These are phyloP conservation scores for Paracorniculantispora psalliotae DNA, from an alignment of 2,329 filamentous ascomycete species.

Conservation along the genomic window DNA sequence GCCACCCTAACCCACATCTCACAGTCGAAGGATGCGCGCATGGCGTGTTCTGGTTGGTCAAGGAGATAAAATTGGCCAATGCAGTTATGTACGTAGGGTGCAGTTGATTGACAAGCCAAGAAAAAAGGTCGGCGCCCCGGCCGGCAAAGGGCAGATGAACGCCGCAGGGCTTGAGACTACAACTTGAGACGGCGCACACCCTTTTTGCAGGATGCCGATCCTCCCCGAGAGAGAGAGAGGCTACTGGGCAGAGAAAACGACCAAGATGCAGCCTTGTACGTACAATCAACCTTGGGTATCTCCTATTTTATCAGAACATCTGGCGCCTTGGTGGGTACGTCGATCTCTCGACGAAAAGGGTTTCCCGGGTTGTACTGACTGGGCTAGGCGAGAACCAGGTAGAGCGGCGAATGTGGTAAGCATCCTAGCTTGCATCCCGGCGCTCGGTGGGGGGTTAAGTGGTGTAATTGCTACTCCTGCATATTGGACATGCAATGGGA, in stretches of 20 bases:
- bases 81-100: slow-evolving; percentile 6
- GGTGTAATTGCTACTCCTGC: too few species aligned
- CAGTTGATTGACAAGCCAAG: background rate
- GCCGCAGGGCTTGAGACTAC: too few species aligned
- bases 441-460: too few species aligned
- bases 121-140: background rate
- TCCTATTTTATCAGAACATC: background rate
- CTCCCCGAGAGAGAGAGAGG: background rate
- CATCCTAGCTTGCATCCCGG: too few species aligned
- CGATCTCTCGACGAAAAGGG: background rate
- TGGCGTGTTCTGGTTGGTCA: slow-evolving; percentile 2
- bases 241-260: background rate
- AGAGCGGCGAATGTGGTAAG: too few species aligned
- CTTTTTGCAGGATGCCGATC: background rate
- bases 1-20: background rate
- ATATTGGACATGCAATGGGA: too few species aligned
- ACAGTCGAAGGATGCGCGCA: background rate
- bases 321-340: background rate
- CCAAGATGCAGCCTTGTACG: background rate
- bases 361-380: too few species aligned
- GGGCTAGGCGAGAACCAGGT: too few species aligned
- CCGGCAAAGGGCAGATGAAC: background rate
- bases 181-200: too few species aligned
- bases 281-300: background rate
- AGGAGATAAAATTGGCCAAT: background rate